Evolutionary conservation across 2,329 filamentous ascomycete genomes (phyloP), one percentile per base, ranked within the genome.

Genomic region (Apiospora saccharicola): DNA sequence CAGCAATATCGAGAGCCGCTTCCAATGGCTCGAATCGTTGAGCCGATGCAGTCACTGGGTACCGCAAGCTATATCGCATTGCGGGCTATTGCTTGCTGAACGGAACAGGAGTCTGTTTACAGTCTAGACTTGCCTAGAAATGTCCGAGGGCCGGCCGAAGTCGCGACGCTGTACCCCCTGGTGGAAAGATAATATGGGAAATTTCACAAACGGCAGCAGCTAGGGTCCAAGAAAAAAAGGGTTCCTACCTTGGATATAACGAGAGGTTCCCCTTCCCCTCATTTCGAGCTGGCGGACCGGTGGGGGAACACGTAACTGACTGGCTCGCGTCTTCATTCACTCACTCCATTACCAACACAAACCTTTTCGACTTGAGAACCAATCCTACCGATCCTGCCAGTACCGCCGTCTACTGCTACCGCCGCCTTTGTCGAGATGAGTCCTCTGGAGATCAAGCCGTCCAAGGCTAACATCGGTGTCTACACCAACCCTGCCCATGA

Each of bases 401-500:
- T 64, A 41, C 57, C 34, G 57, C 34, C 37, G 37, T 19, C 41
- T 41, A 22, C 34, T 22, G 57, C 19, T 37, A n/a, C 43, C 46
- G 26, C 12, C 19, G 22, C 67, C 22, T 5, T 30, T 4, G n/a
- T 26, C 70, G 71, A 70, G 13, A 73, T 73, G 72, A 73, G 72
- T 57, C 72, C 72, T 43, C 67, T 68, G 24, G 72, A 68, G 19
- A 46, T 71, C 70, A 68, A 85, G 81, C 84, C 88, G 67, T 85
- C 89, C 72, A 96, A 97, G 88, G 85, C 93, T 72, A 98, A 98
- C 85, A 97, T 98, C 81, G 96, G 95, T 77, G 95, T 98, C 76
- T 98, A 93, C 88, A 98, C 96, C 70, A 98, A 98, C 85, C 94
- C 96, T 24, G 90, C 90, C 72, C 96, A 98, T 82, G 93, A 98